Conservation (phyloP, 345 rosid species). For the Hirschfeldia incana region DNA sequence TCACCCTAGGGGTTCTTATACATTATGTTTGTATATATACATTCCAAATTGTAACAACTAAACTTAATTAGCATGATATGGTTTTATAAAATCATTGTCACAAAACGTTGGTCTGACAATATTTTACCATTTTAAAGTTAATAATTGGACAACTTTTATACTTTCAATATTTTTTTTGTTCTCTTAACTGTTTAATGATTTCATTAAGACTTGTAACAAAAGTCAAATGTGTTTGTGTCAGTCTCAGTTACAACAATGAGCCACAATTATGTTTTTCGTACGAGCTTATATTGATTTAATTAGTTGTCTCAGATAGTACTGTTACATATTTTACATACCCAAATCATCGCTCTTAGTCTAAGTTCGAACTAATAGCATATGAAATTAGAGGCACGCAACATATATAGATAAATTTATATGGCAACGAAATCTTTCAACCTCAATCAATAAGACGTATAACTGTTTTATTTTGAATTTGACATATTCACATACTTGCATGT, state of each 20-base stretch:
- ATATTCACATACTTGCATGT: constrained; percentile 28
- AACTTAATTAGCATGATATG: not conserved
- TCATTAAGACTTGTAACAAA: not conserved
- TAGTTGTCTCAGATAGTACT: not conserved
- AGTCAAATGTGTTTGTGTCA: not conserved
- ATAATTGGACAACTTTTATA: not conserved
- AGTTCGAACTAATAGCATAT: not conserved
- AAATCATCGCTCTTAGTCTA: not conserved
- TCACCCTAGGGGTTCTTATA: not conserved
- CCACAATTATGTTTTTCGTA: not conserved
- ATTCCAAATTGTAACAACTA: not conserved
- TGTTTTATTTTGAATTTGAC: constrained; percentile 17
- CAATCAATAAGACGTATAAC: constrained; percentile 19
- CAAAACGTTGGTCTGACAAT: not conserved
- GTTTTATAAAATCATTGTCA: not conserved
- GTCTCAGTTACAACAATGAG: not conserved
- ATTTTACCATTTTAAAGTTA: not conserved
- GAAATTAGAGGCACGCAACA: constrained; percentile 15
- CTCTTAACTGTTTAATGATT: not conserved
- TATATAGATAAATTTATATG: constrained; percentile 2
- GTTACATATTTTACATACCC: not conserved
- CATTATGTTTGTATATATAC: not conserved
- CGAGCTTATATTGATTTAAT: not conserved
- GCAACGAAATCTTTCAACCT: constrained; percentile 25
- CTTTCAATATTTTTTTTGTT: not conserved